These are phyloP conservation scores for Cudoniella acicularis DNA, from an alignment of 495 filamentous ascomycete species.

Conservation along the genomic window DNA sequence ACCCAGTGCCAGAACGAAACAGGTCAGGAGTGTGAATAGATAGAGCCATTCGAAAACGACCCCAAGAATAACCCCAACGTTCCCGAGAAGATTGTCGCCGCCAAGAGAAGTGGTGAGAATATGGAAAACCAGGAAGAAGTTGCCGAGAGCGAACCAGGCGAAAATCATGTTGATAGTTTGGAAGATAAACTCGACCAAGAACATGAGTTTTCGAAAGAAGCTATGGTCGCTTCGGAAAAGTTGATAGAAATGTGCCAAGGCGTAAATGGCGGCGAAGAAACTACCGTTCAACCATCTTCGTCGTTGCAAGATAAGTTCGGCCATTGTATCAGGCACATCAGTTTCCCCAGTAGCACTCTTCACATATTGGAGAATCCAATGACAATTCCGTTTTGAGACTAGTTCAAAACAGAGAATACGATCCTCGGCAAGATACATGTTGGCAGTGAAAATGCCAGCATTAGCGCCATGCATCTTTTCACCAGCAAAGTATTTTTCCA, in stretches of 20 bases:
- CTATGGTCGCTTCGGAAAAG: constrained; percentile 91
- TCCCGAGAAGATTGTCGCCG: constrained; percentile 60
- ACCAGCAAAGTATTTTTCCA: constrained; percentile 96
- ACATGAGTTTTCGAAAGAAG: constrained; percentile 79
- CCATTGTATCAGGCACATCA: constrained; percentile 93
- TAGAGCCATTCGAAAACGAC: constrained; percentile 97
- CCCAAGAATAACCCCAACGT: constrained; percentile 71
- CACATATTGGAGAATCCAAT: constrained; percentile 97
- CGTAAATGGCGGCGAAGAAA: constrained; percentile 98
- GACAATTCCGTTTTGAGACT: constrained; percentile 92
- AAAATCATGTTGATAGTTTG: constrained; percentile 96
- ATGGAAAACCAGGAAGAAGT: constrained; percentile 99
- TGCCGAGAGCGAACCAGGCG: constrained; percentile 98
- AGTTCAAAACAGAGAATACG: constrained; percentile 99
- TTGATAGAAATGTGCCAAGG: constrained; percentile 89
- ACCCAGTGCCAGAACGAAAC: constrained; percentile 92
- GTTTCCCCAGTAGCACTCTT: constrained; percentile 96
- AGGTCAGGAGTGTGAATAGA: constrained; percentile 83
- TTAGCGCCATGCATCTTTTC: constrained; percentile 97
- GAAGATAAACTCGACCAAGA: constrained; percentile 89
- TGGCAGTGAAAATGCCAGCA: constrained; percentile 96
- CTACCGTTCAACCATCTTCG: constrained; percentile 97
- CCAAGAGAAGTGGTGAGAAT: constrained; percentile 88
- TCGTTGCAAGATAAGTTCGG: constrained; percentile 93
- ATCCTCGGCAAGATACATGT: constrained; percentile 99